These are phyloP conservation scores for Pyrus betulifolia DNA, from an alignment of 306 rosid species.

Conservation along the genomic window DNA sequence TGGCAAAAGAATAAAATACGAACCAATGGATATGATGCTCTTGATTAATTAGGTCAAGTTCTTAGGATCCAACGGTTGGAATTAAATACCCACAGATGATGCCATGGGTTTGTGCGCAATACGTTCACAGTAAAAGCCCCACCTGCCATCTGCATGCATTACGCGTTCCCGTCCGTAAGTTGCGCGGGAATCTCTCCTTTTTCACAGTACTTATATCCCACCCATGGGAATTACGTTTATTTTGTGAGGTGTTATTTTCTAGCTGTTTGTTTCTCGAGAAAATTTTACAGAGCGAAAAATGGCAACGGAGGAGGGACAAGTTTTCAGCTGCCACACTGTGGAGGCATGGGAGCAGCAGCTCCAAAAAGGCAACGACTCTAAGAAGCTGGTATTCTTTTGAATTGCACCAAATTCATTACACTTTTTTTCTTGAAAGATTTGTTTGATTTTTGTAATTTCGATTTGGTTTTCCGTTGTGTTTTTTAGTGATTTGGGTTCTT, in stretches of 20 bases:
- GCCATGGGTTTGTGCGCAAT: background rate
- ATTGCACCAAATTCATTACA: too few relatives aligned
- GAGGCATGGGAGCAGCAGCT: conserved; percentile 62
- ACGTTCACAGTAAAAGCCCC: background rate
- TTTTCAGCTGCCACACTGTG: conserved; percentile 50
- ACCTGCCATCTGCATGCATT: background rate
- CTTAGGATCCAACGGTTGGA: background rate
- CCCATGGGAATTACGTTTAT: background rate
- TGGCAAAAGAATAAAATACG: too few relatives aligned
- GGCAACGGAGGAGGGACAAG: conserved; percentile 67
- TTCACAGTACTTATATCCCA: background rate
- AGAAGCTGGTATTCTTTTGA: conserved; percentile 38
- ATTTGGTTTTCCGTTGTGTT: background rate
- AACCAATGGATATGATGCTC: background rate
- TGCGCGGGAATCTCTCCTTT: conserved; percentile 13
- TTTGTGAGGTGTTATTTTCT: background rate
- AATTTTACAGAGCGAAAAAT: background rate
- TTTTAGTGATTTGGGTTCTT: background rate
- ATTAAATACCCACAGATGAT: background rate
- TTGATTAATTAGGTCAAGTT: background rate
- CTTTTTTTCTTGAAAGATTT: background rate
- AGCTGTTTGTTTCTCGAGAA: conserved; percentile 2
- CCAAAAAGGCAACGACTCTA: conserved; percentile 50
- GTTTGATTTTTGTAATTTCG: background rate
- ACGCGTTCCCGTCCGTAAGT: background rate